Conservation (phyloP, 2,329 filamentous ascomycete species). For the Aspergillus brunneoviolaceus region DNA sequence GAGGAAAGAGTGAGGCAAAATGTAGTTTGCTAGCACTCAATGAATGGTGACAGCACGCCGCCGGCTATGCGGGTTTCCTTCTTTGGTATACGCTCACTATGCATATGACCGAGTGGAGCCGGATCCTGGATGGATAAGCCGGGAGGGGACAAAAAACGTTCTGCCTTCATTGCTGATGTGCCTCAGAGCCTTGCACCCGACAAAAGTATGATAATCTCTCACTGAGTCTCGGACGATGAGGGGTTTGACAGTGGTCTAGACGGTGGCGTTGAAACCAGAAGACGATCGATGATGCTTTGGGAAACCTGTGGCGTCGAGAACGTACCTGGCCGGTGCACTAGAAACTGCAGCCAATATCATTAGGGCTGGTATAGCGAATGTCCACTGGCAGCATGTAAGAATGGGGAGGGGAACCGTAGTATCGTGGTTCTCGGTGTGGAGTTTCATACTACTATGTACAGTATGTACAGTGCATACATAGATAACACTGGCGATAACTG, state of each 20-base stretch:
- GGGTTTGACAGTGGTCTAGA: conserved; percentile 10
- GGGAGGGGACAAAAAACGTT: not conserved
- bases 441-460: not conserved
- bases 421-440: not conserved
- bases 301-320: conserved; percentile 14
- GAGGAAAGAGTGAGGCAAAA: not conserved
- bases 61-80: conserved; percentile 1
- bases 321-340: conserved; percentile 18
- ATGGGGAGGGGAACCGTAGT: not conserved
- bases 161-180: not conserved
- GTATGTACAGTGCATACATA: no score
- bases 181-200: not conserved
- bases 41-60: not conserved
- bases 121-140: not conserved
- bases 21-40: not conserved
- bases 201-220: not conserved
- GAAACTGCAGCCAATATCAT: conserved; percentile 12
- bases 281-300: conserved; percentile 16
- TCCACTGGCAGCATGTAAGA: conserved; percentile 5
- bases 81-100: conserved; percentile 1
- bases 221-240: not conserved
- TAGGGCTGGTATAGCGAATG: conserved; percentile 13
- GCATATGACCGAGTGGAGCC: conserved; percentile 2
- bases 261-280: conserved; percentile 13
- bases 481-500: not conserved